Evolutionary conservation across 2,329 filamentous ascomycete genomes (phyloP).

Genomic region (Mariannaea sp.): DNA sequence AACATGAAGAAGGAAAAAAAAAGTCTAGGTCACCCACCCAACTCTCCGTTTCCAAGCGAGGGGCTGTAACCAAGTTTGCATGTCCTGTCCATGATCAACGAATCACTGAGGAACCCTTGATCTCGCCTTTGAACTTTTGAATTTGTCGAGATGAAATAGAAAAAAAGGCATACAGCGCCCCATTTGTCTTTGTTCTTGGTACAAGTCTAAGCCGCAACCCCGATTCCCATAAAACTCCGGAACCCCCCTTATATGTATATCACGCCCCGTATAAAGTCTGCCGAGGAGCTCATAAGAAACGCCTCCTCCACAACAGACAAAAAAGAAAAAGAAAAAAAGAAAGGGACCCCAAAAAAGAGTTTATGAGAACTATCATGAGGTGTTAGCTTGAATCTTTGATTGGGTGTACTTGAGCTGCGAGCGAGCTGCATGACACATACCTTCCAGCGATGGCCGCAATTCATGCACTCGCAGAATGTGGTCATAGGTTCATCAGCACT

Average conservation of each 20-base stretch:
- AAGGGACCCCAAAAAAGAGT: conserved; percentile 7
- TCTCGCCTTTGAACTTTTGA: not conserved
- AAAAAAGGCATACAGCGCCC: conserved; percentile 31
- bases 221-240: conserved; percentile 35
- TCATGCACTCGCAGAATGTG: conserved; percentile 73
- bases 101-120: conserved; percentile 6
- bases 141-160: conserved; percentile 18
- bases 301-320: too few species aligned
- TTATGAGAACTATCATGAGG: conserved; percentile 33
- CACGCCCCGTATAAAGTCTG: conserved; percentile 18
- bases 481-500: conserved; percentile 94
- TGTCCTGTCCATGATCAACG: conserved; percentile 1
- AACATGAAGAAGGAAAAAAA: too few species aligned
- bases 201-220: conserved; percentile 35
- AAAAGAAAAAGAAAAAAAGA: too few species aligned
- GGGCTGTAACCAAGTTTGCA: not conserved
- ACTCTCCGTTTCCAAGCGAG: conserved; percentile 5
- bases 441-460: conserved; percentile 75
- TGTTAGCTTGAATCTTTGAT: conserved; percentile 15
- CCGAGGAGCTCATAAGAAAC: conserved; percentile 27
- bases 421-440: conserved; percentile 48
- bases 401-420: not conserved
- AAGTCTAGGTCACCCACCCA: not conserved
- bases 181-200: conserved; percentile 31
- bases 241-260: conserved; percentile 23